These are phyloP conservation scores for Apophysomyces variabilis DNA, from an alignment of 371 early-diverging fungal genomes.

Conservation along the genomic window DNA sequence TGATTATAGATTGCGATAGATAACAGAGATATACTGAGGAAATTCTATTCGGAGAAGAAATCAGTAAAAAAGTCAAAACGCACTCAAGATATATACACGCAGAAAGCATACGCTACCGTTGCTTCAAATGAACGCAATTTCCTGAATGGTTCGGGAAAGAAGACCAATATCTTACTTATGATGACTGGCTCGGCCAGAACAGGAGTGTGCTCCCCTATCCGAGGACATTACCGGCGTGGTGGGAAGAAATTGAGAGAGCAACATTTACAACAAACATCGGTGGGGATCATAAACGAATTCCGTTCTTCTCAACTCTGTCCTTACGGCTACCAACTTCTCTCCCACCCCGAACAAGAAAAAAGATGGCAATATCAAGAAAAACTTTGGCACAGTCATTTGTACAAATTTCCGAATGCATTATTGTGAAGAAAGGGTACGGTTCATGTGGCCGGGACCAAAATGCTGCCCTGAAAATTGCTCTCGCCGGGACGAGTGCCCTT, in stretches of 20 bases:
- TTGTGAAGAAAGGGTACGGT: too few species aligned
- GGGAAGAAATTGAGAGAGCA: neutral
- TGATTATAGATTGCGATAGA: neutral
- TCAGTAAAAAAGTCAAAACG: neutral
- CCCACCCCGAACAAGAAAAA: neutral
- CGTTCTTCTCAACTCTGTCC: conserved; percentile 1
- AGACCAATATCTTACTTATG: neutral
- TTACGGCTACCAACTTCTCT: neutral
- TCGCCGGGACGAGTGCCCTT: neutral
- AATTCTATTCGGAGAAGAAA: neutral
- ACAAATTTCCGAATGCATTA: neutral
- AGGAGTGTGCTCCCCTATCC: neutral
- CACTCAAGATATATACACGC: neutral
- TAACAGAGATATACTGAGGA: neutral
- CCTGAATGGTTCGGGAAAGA: neutral
- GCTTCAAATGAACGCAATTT: neutral
- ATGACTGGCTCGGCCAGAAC: neutral
- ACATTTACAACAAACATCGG: neutral
- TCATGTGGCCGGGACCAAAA: neutral
- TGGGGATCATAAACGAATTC: neutral
- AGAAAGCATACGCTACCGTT: neutral
- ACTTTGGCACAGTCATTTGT: neutral
- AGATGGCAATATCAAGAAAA: neutral
- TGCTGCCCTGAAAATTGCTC: neutral
- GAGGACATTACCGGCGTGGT: neutral